Evolutionary conservation across 345 rosid species (phyloP).

Genomic region (Eucalyptus tenuipes): DNA sequence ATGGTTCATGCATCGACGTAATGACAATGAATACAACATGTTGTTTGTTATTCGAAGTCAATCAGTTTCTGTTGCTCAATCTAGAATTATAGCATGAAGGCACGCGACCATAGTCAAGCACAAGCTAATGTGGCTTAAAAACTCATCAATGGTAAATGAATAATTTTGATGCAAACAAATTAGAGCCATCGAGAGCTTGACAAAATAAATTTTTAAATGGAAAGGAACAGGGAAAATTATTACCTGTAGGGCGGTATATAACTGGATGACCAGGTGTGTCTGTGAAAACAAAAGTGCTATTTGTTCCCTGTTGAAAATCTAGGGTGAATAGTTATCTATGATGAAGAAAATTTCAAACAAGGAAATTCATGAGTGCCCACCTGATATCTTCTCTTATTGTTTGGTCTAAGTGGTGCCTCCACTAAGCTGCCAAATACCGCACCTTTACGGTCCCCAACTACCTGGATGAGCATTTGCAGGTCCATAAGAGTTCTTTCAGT

Average conservation of each 20-base stretch:
- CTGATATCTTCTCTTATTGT: slow-evolving; percentile 77
- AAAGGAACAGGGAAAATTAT: neutral
- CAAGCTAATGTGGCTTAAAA: neutral
- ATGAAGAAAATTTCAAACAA: neutral
- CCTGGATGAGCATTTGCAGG: slow-evolving; percentile 24
- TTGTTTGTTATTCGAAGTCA: neutral
- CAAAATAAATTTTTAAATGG: neutral
- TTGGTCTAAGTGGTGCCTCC: slow-evolving; percentile 81
- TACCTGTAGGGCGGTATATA: slow-evolving; percentile 84
- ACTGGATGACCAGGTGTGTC: slow-evolving; percentile 50
- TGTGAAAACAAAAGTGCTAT: slow-evolving; percentile 85
- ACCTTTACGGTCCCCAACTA: slow-evolving; percentile 85
- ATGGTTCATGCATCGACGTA: neutral
- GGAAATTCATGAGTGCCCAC: slow-evolving; percentile 2
- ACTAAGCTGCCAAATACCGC: slow-evolving; percentile 94
- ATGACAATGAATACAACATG: neutral
- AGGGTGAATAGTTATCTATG: neutral
- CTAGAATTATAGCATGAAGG: neutral
- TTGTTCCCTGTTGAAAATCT: slow-evolving; percentile 58
- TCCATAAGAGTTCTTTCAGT: neutral
- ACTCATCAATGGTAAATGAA: neutral
- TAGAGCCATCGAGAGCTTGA: neutral
- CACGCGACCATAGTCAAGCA: neutral
- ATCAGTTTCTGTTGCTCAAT: neutral
- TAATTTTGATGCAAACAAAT: neutral